phyloP scores from a whole-genome alignment of 2,329 filamentous ascomycete genomes.

The Paramyrothecium roridum region DNA sequence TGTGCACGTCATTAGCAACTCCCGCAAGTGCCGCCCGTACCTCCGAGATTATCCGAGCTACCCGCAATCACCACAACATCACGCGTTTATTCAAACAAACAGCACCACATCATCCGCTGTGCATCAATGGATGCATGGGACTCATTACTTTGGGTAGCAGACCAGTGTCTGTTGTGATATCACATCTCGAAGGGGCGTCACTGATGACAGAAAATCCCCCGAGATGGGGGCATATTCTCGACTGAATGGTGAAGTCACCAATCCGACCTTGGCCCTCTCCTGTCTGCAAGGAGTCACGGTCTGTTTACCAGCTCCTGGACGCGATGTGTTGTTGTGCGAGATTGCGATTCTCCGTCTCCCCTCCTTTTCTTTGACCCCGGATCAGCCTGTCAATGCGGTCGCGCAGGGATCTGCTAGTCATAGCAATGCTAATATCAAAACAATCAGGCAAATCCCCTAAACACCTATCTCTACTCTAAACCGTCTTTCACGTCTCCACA shows the following conservation, averaged over 20 bases:
- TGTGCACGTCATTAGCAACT: slow-evolving; percentile 4
- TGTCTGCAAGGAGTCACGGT: not conserved
- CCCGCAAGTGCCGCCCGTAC: not conserved
- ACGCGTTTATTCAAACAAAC: not conserved
- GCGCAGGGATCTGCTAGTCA: slow-evolving; percentile 16
- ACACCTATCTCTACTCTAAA: slow-evolving; percentile 90
- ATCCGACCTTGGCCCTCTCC: not conserved
- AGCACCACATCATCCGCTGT: not conserved
- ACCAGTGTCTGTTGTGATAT: not conserved
- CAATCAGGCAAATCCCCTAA: slow-evolving; percentile 82
- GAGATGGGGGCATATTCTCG: not conserved
- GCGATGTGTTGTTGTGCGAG: not conserved
- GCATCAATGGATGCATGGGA: not conserved
- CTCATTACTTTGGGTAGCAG: not conserved
- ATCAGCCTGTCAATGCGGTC: not conserved
- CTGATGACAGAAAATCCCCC: not conserved
- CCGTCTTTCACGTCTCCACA: slow-evolving; percentile 90
- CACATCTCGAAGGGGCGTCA: not conserved
- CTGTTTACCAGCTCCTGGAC: not conserved
- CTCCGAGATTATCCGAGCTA: slow-evolving; percentile 14
- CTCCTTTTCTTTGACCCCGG: not conserved
- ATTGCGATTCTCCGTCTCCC: not conserved
- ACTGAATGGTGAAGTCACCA: not conserved
- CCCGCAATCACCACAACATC: slow-evolving; percentile 3
- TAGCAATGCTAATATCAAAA: slow-evolving; percentile 44